phyloP scores from a whole-genome alignment of 306 rosid species.

The Urtica urens region DNA sequence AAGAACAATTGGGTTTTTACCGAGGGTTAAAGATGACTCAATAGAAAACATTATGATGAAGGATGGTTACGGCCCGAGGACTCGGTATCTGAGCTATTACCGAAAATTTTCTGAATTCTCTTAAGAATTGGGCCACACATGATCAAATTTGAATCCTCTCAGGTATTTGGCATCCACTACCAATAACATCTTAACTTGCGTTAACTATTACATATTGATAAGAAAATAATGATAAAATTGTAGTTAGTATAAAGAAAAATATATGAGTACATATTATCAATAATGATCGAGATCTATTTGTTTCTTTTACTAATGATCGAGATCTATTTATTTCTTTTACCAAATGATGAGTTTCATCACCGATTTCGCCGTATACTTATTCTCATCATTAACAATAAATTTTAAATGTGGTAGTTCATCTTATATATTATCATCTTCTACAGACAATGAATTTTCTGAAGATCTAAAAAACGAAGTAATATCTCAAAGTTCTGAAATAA shows the following conservation, averaged over 20 bases:
- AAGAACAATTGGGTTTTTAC: background rate
- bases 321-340: background rate
- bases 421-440: too few relatives aligned
- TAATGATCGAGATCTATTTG: background rate
- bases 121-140: background rate
- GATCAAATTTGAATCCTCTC: slow-evolving; percentile 3
- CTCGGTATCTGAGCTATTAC: background rate
- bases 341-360: background rate
- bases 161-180: background rate
- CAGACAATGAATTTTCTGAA: too few relatives aligned
- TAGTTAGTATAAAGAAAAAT: background rate
- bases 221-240: background rate
- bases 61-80: background rate
- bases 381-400: background rate
- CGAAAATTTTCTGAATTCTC: background rate
- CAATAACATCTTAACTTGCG: background rate
- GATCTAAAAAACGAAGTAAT: too few relatives aligned
- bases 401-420: background rate
- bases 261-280: background rate
- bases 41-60: background rate
- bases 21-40: background rate
- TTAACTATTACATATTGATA: background rate
- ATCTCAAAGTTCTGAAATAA: too few relatives aligned
- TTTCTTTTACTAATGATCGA: background rate
- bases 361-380: background rate